phyloP scores from a whole-genome alignment of 495 filamentous ascomycete species.

The Penicillium canescens region DNA sequence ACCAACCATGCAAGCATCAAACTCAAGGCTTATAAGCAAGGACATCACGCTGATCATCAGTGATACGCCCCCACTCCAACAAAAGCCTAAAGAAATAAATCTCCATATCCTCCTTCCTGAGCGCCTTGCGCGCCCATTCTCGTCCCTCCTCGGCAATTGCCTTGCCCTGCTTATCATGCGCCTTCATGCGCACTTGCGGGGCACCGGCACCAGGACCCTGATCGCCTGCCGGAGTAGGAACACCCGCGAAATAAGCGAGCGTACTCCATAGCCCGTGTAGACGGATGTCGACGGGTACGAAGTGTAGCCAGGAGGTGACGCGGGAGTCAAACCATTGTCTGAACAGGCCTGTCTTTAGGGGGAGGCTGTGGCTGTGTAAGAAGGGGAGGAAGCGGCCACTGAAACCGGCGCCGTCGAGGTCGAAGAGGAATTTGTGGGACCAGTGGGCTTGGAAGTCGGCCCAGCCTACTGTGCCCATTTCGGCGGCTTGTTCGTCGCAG shows the following conservation, averaged over 20 bases:
- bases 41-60: slow-evolving; percentile 61
- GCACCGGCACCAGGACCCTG: slow-evolving; percentile 6
- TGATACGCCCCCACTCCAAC: slow-evolving; percentile 71
- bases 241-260: slow-evolving; percentile 61
- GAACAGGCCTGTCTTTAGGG: slow-evolving; percentile 66
- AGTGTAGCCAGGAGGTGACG: slow-evolving; percentile 73
- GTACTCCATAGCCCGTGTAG: slow-evolving; percentile 65
- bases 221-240: slow-evolving; percentile 7
- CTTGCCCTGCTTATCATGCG: slow-evolving; percentile 50
- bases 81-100: slow-evolving; percentile 78
- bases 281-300: slow-evolving; percentile 71
- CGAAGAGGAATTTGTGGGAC: slow-evolving; percentile 65
- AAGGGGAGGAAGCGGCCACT: slow-evolving; percentile 63
- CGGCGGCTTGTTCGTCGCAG: slow-evolving; percentile 50
- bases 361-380: slow-evolving; percentile 59
- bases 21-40: slow-evolving; percentile 47
- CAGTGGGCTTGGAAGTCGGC: slow-evolving; percentile 60
- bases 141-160: slow-evolving; percentile 68
- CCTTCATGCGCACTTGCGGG: slow-evolving; percentile 23
- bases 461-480: slow-evolving; percentile 45
- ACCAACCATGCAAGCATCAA: not conserved
- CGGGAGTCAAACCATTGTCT: slow-evolving; percentile 75
- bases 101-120: slow-evolving; percentile 80
- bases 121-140: slow-evolving; percentile 62
- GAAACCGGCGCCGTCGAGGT: slow-evolving; percentile 70